Evolutionary conservation across 805 yeast species (phyloP), one percentile per base, ranked within the genome.

Genomic region (Candida coquimbonensis): DNA sequence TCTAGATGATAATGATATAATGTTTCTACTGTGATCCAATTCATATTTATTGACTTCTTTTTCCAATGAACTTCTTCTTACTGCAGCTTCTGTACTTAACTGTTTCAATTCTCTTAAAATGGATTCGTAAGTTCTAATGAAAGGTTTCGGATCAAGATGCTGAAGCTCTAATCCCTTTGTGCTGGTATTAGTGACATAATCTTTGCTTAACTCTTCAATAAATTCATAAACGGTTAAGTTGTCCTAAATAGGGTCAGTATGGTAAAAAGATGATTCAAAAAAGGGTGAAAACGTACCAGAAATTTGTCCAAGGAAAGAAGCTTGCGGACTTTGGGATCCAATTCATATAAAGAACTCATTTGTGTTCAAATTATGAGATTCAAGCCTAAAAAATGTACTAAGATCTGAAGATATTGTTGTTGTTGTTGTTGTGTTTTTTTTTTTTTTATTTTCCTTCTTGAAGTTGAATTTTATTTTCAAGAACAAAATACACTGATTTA

Each of bases 91-190:
- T 1, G 72, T 75, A 39, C 73, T 73, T 38, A 93, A 65, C 42
- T 70, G 71, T 55, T 79, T 77, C 52, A 91, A 68, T 56, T 87
- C 91, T 39, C 80, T 73, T 39, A 89, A 68, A 3, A 93, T 87
- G 1, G 90, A 80, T 60, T 91, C 97, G 62, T 93, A 90, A 0
- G 96, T 87, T 53, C 96, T 77, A 40, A 91, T 91, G 60, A 87
- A 93, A 2, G 98, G 98, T 57, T 87, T 88, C 1, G 98, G 96
- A 58, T 93, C 96, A 45, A 88, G 53, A 38, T 54, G 48, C 21
- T 45, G 48, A 16, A 35, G 37, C 25, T 42, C 44, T 9, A 34
- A 33, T 1, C 33, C 38, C 11, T 38, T 19, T 26, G 74, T 73
- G 13, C 14, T 11, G 12, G 72, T 75, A 48, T 73, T 71, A 27